Conservation (phyloP, 2,329 filamentous ascomycete genomes). For the Alternaria ethzedia region DNA sequence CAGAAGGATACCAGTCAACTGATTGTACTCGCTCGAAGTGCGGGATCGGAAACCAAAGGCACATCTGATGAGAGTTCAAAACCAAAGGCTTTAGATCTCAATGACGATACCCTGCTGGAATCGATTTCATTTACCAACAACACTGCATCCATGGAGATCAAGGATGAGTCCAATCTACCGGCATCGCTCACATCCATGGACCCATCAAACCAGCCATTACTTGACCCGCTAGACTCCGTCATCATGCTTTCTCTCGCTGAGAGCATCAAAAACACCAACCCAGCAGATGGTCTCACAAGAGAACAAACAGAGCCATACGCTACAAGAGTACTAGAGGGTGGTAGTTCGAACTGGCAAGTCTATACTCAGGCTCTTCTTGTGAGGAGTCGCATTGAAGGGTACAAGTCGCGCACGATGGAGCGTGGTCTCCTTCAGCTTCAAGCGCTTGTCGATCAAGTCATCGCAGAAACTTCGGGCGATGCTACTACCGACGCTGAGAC, state of each 20-base stretch:
- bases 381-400: constrained; percentile 86
- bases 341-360: constrained; percentile 95
- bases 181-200: constrained; percentile 67
- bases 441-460: constrained; percentile 91
- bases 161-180: constrained; percentile 63
- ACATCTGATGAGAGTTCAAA: constrained; percentile 40
- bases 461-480: constrained; percentile 74
- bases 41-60: constrained; percentile 32
- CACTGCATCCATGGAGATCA: constrained; percentile 50
- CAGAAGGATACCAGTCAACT: constrained; percentile 84
- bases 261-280: constrained; percentile 87
- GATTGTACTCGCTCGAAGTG: constrained; percentile 85
- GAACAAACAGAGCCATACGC: constrained; percentile 94
- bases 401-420: constrained; percentile 85
- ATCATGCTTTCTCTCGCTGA: constrained; percentile 81
- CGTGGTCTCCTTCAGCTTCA: constrained; percentile 90
- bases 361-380: constrained; percentile 94
- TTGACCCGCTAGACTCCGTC: constrained; percentile 85
- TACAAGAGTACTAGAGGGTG: constrained; percentile 82
- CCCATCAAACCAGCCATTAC: constrained; percentile 80
- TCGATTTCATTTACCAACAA: constrained; percentile 77
- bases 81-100: constrained; percentile 77
- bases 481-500: constrained; percentile 33
- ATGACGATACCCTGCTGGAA: constrained; percentile 93
- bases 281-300: constrained; percentile 82